Percentiles rank a stretch among this genome's conserved stretches.
Evolutionary conservation across 352 stramenopile species (phyloP).

Genomic region (Pythium angustatum): DNA sequence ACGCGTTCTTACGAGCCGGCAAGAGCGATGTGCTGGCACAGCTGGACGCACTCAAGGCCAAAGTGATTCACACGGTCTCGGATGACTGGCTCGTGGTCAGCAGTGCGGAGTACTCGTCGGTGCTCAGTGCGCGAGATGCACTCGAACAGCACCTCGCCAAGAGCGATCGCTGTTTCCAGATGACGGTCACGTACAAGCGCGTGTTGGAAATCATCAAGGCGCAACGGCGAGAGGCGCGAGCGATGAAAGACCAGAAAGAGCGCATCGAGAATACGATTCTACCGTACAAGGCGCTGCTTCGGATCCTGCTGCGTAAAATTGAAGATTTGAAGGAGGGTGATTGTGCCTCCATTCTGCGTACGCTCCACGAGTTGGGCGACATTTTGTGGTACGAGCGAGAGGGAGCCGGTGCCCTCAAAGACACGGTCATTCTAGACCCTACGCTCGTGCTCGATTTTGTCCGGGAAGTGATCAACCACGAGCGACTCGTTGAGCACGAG

Average conservation of each 20-base stretch:
- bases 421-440: slow-evolving; percentile 21
- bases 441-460: slow-evolving; percentile 37
- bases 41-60: slow-evolving; percentile 8
- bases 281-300: slow-evolving; percentile 10
- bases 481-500: neutral
- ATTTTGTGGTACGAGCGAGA: slow-evolving; percentile 25
- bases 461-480: slow-evolving; percentile 23
- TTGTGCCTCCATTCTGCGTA: slow-evolving; percentile 15
- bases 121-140: slow-evolving; percentile 5
- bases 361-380: slow-evolving; percentile 27
- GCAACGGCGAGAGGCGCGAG: slow-evolving; percentile 2
- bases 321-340: slow-evolving; percentile 12
- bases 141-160: slow-evolving; percentile 11
- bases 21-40: slow-evolving; percentile 2
- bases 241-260: slow-evolving; percentile 1
- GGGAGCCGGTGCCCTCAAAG: slow-evolving; percentile 1
- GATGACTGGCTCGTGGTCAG: slow-evolving; percentile 20
- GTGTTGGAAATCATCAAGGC: slow-evolving; percentile 13
- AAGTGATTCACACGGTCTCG: slow-evolving; percentile 11
- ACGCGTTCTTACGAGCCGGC: slow-evolving; percentile 6
- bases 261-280: slow-evolving; percentile 25
- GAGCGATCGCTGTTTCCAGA: slow-evolving; percentile 21
- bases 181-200: slow-evolving; percentile 19
- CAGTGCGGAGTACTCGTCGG: slow-evolving; percentile 10
- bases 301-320: slow-evolving; percentile 3